phyloP scores from a whole-genome alignment of 2,329 filamentous ascomycete genomes.

The Eutypella sp. region DNA sequence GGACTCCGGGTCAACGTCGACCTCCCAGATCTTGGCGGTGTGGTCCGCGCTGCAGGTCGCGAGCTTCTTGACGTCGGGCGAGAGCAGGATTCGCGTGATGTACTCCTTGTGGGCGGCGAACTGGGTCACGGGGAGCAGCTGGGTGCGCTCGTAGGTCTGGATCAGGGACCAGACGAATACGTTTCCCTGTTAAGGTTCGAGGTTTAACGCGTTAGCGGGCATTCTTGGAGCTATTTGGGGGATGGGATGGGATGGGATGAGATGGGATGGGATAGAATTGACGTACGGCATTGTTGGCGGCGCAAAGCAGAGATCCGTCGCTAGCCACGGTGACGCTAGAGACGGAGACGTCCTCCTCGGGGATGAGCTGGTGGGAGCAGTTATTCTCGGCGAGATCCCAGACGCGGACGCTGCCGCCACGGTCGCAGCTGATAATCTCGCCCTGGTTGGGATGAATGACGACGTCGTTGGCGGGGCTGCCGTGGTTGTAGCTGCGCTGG shows the following conservation, averaged over 20 bases:
- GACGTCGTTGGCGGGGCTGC: conserved; percentile 87
- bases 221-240: not conserved
- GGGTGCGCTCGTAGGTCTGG: conserved; percentile 75
- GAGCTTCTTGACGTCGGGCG: conserved; percentile 88
- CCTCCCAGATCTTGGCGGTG: conserved; percentile 92
- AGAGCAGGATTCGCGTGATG: conserved; percentile 86
- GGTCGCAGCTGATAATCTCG: conserved; percentile 94
- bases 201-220: not conserved
- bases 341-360: conserved; percentile 90
- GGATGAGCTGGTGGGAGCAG: conserved; percentile 92
- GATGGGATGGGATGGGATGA: not conserved
- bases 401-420: conserved; percentile 84
- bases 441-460: conserved; percentile 99
- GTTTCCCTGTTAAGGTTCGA: conserved; percentile 60
- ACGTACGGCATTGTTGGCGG: conserved; percentile 81
- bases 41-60: conserved; percentile 93
- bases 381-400: conserved; percentile 98
- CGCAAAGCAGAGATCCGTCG: conserved; percentile 87
- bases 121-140: conserved; percentile 79
- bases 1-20: conserved; percentile 58
- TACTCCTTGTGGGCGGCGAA: conserved; percentile 90
- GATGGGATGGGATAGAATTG: not conserved
- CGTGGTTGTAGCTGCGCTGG: conserved; percentile 90
- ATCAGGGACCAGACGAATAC: conserved; percentile 96
- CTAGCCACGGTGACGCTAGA: conserved; percentile 94